phyloP scores from a whole-genome alignment of 495 filamentous ascomycete species.

The Trichoderma asperelloides region DNA sequence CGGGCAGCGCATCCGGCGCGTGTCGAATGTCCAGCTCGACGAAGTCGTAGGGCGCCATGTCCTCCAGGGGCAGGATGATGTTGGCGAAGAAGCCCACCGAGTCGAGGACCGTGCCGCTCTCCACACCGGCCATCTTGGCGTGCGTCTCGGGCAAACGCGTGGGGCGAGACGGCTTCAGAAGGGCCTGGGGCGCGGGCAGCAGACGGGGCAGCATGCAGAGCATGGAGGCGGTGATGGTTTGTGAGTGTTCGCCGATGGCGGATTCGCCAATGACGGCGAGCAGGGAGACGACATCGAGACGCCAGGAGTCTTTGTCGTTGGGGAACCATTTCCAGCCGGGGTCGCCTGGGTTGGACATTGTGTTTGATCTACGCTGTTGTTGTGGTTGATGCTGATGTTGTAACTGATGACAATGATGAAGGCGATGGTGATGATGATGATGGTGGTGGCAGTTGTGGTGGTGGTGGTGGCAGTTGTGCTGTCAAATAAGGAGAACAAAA shows the following conservation, averaged over 20 bases:
- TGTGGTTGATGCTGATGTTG: too few relatives aligned
- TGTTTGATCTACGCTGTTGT: too few relatives aligned
- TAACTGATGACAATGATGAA: too few relatives aligned
- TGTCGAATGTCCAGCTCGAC: slow-evolving; percentile 40
- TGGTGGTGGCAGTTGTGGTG: too few relatives aligned
- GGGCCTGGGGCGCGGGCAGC: slow-evolving; percentile 57
- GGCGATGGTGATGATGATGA: too few relatives aligned
- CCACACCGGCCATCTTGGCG: slow-evolving; percentile 48
- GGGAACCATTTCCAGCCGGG: slow-evolving; percentile 29
- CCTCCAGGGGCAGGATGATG: slow-evolving; percentile 47
- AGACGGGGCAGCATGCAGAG: slow-evolving; percentile 54
- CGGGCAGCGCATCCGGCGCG: slow-evolving; percentile 8
- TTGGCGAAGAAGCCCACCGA: slow-evolving; percentile 55
- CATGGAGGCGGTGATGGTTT: slow-evolving; percentile 46
- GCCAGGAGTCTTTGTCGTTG: slow-evolving; percentile 32
- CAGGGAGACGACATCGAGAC: slow-evolving; percentile 53
- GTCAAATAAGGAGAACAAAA: background rate
- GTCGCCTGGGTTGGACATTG: slow-evolving; percentile 5
- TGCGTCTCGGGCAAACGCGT: slow-evolving; percentile 44
- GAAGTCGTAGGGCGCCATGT: slow-evolving; percentile 36
- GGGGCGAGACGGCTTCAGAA: slow-evolving; percentile 49
- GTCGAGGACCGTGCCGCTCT: slow-evolving; percentile 43
- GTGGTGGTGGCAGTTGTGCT: background rate
- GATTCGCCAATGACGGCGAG: slow-evolving; percentile 57
- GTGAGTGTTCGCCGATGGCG: slow-evolving; percentile 46